These are phyloP conservation scores for Saitoella complicata DNA, from an alignment of 805 yeast species.

Conservation along the genomic window DNA sequence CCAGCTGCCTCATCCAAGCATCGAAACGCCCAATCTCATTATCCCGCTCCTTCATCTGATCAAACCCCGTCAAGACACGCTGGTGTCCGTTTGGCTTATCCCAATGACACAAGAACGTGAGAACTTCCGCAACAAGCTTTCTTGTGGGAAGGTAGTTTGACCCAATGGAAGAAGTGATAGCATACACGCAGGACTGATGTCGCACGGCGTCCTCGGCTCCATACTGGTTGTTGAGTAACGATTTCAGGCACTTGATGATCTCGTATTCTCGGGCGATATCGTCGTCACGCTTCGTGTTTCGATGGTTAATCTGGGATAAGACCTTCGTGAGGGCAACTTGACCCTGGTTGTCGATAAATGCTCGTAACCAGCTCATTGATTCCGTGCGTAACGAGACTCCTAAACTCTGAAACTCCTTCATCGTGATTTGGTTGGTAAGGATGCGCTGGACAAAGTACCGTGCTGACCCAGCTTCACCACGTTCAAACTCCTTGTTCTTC, in stretches of 20 bases:
- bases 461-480: constrained; percentile 39
- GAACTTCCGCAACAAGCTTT: constrained; percentile 62
- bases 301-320: constrained; percentile 36
- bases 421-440: constrained; percentile 49
- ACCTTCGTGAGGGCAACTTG: constrained; percentile 57
- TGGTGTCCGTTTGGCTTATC: constrained; percentile 33
- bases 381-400: constrained; percentile 91
- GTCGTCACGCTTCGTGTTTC: constrained; percentile 23
- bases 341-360: constrained; percentile 68
- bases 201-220: constrained; percentile 41
- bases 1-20: constrained; percentile 55
- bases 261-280: constrained; percentile 55
- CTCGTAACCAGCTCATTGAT: constrained; percentile 65
- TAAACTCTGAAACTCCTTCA: constrained; percentile 59
- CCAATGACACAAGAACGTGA: constrained; percentile 39
- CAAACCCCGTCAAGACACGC: constrained; percentile 39
- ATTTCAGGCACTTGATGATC: constrained; percentile 61
- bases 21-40: constrained; percentile 37
- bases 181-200: constrained; percentile 32
- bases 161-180: constrained; percentile 54
- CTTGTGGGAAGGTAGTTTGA: constrained; percentile 66
- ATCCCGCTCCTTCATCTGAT: constrained; percentile 26
- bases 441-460: constrained; percentile 53
- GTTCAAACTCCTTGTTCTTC: constrained; percentile 14
- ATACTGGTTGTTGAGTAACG: constrained; percentile 46